Base-by-base conservation (phyloP, 768 basidiomycete species). In the Gyrodon lividus region DNA sequence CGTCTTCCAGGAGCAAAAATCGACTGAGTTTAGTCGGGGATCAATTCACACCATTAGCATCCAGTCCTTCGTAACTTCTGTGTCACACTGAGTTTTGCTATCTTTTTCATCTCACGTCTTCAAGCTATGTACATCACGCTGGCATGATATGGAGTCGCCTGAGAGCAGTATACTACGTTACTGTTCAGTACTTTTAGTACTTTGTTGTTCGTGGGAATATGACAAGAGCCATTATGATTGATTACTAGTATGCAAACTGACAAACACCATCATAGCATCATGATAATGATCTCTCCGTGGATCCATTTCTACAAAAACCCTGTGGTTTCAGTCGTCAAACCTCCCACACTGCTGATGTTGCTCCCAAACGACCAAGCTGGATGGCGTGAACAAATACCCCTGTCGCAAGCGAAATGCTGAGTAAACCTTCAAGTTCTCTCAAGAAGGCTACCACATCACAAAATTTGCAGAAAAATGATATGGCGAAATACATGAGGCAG, bases 1-100 rank as follows among this genome's bases (percentile, higher is more conserved):
- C 84, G 12, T 87, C 86, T 46, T 71, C 67, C 42, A 70, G 83
- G 53, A 79, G 75, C 53, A 83, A 80, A 65, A 78, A 77, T 39
- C 73, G 80, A 54, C 70, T 70, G 47, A 83, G 81, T 61, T 57
- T 76, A 53, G 74, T 68, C 34, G 66, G 41, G 28, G 67, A 68
- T 33, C 69, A 67, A 30, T 52, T 67, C 31, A 43, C 51, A 38
- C 48, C 60, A 40, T 52, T 64, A 38, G 43, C 46, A 47, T 48
- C 56, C 7, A 28, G 8, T 44, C 58, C 60, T 22, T 42, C 26
- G 10, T 66, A 41, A 43, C n/a, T 8, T 38, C 46, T 39, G 31
- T n/a, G n/a, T n/a, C n/a, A n/a, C 48, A 30, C 39, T 8, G 16
- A 19, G 31, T 48, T 46, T 23, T 16, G 30, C 31, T 12, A 31